Evolutionary conservation across 495 filamentous ascomycete species (phyloP).

Genomic region (Neohortaea acidophila): DNA sequence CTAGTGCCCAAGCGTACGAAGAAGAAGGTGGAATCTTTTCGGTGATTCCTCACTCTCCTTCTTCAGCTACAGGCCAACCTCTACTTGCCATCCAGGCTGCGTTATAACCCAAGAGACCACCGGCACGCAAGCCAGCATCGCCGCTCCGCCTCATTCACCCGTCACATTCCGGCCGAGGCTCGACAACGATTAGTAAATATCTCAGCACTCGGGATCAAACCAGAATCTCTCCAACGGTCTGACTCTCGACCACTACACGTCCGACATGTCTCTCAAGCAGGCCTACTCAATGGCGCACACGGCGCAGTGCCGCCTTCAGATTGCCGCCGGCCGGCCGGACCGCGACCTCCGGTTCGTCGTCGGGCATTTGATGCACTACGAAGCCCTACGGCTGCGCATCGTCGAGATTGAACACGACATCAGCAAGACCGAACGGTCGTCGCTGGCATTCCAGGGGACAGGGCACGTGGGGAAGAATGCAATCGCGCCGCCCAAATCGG

Average conservation of each 20-base stretch:
- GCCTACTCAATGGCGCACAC: conserved; percentile 18
- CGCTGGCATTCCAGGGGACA: conserved; percentile 16
- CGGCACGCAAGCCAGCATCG: no score
- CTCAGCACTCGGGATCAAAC: no score
- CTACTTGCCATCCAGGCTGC: no score
- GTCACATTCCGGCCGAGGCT: no score
- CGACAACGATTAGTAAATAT: no score
- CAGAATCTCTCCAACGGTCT: no score
- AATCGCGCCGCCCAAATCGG: conserved; percentile 5
- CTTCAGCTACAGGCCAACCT: no score
- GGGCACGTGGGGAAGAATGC: conserved; percentile 4
- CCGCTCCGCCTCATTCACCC: no score
- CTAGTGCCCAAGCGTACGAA: no score
- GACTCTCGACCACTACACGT: background rate
- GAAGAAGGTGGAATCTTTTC: no score
- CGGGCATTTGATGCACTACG: conserved; percentile 19
- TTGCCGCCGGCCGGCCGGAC: conserved; percentile 18
- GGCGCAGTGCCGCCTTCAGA: conserved; percentile 17
- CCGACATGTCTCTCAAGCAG: conserved; percentile 17
- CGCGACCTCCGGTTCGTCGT: conserved; percentile 20
- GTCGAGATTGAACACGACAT: conserved; percentile 21
- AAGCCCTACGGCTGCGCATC: conserved; percentile 17
- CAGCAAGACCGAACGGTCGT: conserved; percentile 11
- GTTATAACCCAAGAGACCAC: no score
- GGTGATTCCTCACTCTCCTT: no score